phyloP scores from a whole-genome alignment of 2,329 filamentous ascomycete species.

The Fusarium cicatricum region DNA sequence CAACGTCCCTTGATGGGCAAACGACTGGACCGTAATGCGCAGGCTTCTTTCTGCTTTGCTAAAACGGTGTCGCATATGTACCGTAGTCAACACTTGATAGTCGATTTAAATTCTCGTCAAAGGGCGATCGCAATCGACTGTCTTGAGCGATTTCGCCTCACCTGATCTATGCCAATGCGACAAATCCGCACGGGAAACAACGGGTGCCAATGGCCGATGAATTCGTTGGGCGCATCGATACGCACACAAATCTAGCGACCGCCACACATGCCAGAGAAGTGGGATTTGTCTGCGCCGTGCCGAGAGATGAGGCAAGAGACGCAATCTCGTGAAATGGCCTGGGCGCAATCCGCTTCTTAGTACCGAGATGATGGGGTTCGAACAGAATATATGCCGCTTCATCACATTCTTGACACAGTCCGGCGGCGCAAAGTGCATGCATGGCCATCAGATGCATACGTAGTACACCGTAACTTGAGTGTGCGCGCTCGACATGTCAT shows the following conservation, averaged over 20 bases:
- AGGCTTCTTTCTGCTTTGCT: not conserved
- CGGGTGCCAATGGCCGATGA: constrained; percentile 27
- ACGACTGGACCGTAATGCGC: not conserved
- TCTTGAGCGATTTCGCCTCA: constrained; percentile 26
- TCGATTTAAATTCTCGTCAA: not conserved
- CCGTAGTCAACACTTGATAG: not conserved
- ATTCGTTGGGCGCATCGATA: constrained; percentile 28
- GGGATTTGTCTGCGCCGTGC: constrained; percentile 20
- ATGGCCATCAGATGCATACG: constrained; percentile 16
- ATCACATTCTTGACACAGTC: constrained; percentile 25
- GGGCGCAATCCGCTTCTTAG: constrained; percentile 15
- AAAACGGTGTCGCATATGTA: not conserved
- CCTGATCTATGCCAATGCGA: constrained; percentile 18
- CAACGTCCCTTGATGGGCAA: constrained; percentile 26
- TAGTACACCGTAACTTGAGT: constrained; percentile 40
- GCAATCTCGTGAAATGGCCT: constrained; percentile 16
- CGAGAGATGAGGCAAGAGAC: constrained; percentile 28
- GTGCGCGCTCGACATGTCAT: constrained; percentile 31
- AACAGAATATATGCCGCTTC: constrained; percentile 17
- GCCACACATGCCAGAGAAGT: constrained; percentile 35
- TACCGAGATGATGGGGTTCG: constrained; percentile 3
- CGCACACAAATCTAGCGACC: constrained; percentile 34
- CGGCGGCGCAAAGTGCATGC: constrained; percentile 16
- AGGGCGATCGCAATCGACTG: constrained; percentile 2
- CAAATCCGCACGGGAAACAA: constrained; percentile 32